Evolutionary conservation across 2,329 filamentous ascomycete genomes (phyloP), one percentile per base, ranked within the genome.

Genomic region (Botrytis galanthina): DNA sequence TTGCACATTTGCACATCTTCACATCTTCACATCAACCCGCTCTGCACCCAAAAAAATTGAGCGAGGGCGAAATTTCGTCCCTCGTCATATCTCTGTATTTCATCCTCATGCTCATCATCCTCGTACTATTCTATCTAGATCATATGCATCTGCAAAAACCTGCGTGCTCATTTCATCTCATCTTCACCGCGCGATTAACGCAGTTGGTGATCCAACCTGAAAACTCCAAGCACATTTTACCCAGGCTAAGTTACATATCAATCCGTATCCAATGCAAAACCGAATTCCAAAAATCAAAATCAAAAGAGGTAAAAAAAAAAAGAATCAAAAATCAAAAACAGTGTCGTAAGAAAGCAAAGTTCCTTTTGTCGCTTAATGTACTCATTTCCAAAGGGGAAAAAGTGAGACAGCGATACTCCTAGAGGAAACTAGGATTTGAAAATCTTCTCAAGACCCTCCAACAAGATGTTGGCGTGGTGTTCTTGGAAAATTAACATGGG

Each of bases 401-500:
- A 22, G 9, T 68, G 64, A 68, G 26, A 26, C 35, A 44, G 66
- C 66, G 66, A 37, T 5, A 22, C 35, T 48, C 46, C 64, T 68
- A 68, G 48, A 2, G 26, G 18, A 29, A 4, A 18, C 44, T 60
- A 81, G 59, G 78, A 78, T 75, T 80, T 81, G 29, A 80, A 73
- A 37, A 81, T 79, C 76, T 81, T 93, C 86, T 97, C 93, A 77
- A 97, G 81, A 37, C 87, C 88, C 78, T 93, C 93, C 67, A 97
- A 83, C 78, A 98, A 85, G 74, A 97, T 90, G 84, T 97, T 93
- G 35, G 92, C 95, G 83, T 98, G 95, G 82, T 92, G 89, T 87
- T 94, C 89, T 89, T 97, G 92, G 78, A 95, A 95, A 79, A 95
- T 89, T 79, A 95, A 84, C 93, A 95, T 95, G 16, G 93, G 93